Percentiles rank a stretch among this genome's conserved stretches.
phyloP scores from a whole-genome alignment of 2,329 filamentous ascomycete species.

The Fusarium piperis region DNA sequence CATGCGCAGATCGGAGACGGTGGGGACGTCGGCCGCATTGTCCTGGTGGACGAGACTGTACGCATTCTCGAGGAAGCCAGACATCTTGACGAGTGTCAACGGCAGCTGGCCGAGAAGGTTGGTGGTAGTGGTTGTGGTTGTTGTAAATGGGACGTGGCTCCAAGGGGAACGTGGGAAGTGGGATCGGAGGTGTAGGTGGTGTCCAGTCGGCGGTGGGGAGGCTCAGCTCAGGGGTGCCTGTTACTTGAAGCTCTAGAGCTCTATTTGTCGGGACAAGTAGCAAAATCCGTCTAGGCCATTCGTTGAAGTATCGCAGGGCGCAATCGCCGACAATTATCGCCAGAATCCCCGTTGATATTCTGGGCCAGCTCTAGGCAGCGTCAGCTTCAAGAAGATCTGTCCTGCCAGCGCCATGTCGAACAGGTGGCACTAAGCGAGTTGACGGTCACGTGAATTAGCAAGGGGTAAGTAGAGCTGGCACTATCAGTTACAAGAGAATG shows the following conservation, averaged over 20 bases:
- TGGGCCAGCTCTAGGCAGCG: slow-evolving; percentile 43
- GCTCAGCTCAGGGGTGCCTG: slow-evolving; percentile 44
- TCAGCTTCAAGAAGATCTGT: slow-evolving; percentile 51
- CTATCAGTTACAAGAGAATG: not conserved
- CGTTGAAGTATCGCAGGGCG: slow-evolving; percentile 39
- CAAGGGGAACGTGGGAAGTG: slow-evolving; percentile 37
- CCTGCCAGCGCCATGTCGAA: slow-evolving; percentile 48
- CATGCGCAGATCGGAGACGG: slow-evolving; percentile 88
- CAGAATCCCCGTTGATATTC: slow-evolving; percentile 44
- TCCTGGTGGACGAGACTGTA: slow-evolving; percentile 99
- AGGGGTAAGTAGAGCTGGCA: slow-evolving; percentile 7
- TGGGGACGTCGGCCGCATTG: slow-evolving; percentile 92
- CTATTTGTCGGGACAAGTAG: slow-evolving; percentile 36
- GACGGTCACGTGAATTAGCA: slow-evolving; percentile 47
- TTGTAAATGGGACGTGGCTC: slow-evolving; percentile 44
- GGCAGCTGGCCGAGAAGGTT: slow-evolving; percentile 33
- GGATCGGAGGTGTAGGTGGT: slow-evolving; percentile 40
- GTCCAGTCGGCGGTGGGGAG: slow-evolving; percentile 47
- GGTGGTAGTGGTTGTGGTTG: slow-evolving; percentile 31
- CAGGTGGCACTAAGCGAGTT: slow-evolving; percentile 53
- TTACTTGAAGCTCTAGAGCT: slow-evolving; percentile 36
- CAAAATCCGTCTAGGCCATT: slow-evolving; percentile 45
- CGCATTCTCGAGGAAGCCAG: slow-evolving; percentile 91
- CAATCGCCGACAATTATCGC: slow-evolving; percentile 43
- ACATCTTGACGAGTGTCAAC: slow-evolving; percentile 71